Percentiles rank a stretch among this genome's conserved stretches.
These are phyloP conservation scores for Cavenderia fasciculata DNA, from an alignment of 78 protist genomes.

Conservation along the genomic window DNA sequence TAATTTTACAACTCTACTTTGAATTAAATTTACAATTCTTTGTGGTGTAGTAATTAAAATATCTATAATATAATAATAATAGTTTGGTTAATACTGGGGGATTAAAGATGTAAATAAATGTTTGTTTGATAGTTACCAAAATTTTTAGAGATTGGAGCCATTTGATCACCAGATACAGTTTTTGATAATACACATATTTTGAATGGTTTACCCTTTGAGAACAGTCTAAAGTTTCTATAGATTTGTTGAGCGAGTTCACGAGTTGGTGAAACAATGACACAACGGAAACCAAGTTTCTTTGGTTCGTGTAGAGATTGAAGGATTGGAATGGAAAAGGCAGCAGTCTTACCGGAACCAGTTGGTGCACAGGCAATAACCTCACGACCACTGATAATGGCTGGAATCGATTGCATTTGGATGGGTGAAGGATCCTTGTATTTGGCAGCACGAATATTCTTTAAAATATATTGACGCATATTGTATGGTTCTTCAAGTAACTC, in stretches of 20 bases:
- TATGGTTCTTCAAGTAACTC: slow-evolving; percentile 1
- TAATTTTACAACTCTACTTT: too few relatives aligned
- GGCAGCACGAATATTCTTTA: background rate
- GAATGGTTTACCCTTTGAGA: slow-evolving; percentile 47
- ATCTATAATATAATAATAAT: slow-evolving; percentile 31
- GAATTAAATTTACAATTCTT: slow-evolving; percentile 79
- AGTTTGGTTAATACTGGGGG: background rate
- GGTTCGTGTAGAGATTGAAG: slow-evolving; percentile 56
- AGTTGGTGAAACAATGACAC: slow-evolving; percentile 91
- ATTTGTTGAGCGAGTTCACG: slow-evolving; percentile 92
- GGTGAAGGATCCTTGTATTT: slow-evolving; percentile 76
- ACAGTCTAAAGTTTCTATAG: slow-evolving; percentile 45
- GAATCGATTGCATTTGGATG: slow-evolving; percentile 82
- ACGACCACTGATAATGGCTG: slow-evolving; percentile 73
- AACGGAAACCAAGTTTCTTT: slow-evolving; percentile 72
- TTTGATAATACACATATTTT: slow-evolving; percentile 55
- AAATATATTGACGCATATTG: slow-evolving; percentile 19
- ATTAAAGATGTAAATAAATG: background rate
- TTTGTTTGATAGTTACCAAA: slow-evolving; percentile 21
- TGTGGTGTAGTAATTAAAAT: slow-evolving; percentile 89
- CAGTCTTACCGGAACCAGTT: slow-evolving; percentile 97
- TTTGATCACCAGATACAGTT: background rate
- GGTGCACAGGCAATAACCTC: slow-evolving; percentile 94
- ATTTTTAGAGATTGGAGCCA: slow-evolving; percentile 1
- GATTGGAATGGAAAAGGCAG: slow-evolving; percentile 88